These are phyloP conservation scores for Gillenia trifoliata DNA, from an alignment of 306 rosid genomes.

Conservation along the genomic window DNA sequence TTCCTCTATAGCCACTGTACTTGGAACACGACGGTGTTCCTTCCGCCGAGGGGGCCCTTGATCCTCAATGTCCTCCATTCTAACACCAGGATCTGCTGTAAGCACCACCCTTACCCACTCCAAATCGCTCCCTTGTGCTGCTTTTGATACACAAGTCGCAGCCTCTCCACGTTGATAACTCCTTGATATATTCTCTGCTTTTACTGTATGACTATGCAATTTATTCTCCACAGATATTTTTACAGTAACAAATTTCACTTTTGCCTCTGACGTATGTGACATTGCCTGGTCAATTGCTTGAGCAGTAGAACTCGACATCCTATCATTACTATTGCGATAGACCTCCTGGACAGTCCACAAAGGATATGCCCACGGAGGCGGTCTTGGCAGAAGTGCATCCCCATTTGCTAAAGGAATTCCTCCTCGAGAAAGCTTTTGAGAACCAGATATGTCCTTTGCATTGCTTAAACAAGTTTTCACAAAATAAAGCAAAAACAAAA, in stretches of 20 bases:
- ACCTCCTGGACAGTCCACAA: constrained; percentile 92
- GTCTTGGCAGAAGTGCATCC: constrained; percentile 82
- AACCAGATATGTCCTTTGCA: constrained; percentile 65
- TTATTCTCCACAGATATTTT: constrained; percentile 55
- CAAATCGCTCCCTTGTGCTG: constrained; percentile 52
- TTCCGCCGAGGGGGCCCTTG: constrained; percentile 65
- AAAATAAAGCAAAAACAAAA: constrained; percentile 2
- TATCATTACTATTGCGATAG: constrained; percentile 92
- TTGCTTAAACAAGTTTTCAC: constrained; percentile 48
- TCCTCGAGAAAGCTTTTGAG: constrained; percentile 86
- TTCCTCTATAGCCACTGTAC: constrained; percentile 96
- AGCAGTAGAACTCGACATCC: constrained; percentile 98
- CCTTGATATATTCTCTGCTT: constrained; percentile 22
- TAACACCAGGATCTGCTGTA: constrained; percentile 75
- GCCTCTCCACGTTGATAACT: constrained; percentile 22
- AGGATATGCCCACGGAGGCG: constrained; percentile 99
- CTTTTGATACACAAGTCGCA: constrained; percentile 27
- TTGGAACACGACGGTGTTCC: constrained; percentile 99
- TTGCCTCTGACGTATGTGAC: constrained; percentile 74
- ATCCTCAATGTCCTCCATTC: constrained; percentile 87
- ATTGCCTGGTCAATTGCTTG: constrained; percentile 98
- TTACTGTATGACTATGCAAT: constrained; percentile 31
- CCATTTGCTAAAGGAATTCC: constrained; percentile 99
- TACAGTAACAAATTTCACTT: constrained; percentile 56
- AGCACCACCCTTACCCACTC: constrained; percentile 85